These are phyloP conservation scores for Lasiosphaeria miniovina DNA, from an alignment of 495 filamentous ascomycete species.

Conservation along the genomic window DNA sequence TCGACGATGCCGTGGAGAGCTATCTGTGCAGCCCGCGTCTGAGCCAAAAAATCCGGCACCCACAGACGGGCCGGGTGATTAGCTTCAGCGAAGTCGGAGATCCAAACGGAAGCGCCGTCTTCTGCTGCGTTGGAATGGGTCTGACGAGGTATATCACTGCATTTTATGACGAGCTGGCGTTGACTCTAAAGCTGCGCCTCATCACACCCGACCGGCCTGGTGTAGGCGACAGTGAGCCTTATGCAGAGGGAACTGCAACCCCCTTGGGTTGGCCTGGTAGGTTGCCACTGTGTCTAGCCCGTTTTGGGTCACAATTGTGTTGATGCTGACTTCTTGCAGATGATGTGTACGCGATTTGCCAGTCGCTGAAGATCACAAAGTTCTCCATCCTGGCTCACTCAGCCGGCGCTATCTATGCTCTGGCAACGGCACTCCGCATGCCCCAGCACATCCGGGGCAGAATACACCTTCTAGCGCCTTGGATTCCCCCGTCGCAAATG, in stretches of 20 bases:
- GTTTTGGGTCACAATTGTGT: background rate
- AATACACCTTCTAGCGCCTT: slow-evolving; percentile 92
- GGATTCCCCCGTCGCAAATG: slow-evolving; percentile 98
- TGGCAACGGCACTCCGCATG: slow-evolving; percentile 93
- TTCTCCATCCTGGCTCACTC: slow-evolving; percentile 98
- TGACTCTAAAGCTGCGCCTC: slow-evolving; percentile 81
- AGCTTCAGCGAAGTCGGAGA: slow-evolving; percentile 97
- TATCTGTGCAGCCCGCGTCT: slow-evolving; percentile 81
- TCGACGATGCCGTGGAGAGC: slow-evolving; percentile 82
- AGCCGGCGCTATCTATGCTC: slow-evolving; percentile 93
- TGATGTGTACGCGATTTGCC: slow-evolving; percentile 93
- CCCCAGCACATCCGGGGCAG: slow-evolving; percentile 93
- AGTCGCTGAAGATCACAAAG: slow-evolving; percentile 86
- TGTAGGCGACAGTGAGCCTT: slow-evolving; percentile 85
- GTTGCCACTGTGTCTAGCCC: slow-evolving; percentile 34
- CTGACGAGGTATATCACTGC: slow-evolving; percentile 92
- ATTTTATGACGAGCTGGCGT: slow-evolving; percentile 95
- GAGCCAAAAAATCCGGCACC: slow-evolving; percentile 81
- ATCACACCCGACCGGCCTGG: slow-evolving; percentile 94
- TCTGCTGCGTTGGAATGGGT: slow-evolving; percentile 98
- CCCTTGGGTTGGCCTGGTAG: slow-evolving; percentile 93
- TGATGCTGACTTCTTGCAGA: slow-evolving; percentile 49
- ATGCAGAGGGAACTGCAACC: slow-evolving; percentile 73
- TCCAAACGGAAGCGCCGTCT: slow-evolving; percentile 84
- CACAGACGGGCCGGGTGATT: slow-evolving; percentile 80